Conservation (phyloP, 495 filamentous ascomycete genomes). For the Apodospora peruviana region DNA sequence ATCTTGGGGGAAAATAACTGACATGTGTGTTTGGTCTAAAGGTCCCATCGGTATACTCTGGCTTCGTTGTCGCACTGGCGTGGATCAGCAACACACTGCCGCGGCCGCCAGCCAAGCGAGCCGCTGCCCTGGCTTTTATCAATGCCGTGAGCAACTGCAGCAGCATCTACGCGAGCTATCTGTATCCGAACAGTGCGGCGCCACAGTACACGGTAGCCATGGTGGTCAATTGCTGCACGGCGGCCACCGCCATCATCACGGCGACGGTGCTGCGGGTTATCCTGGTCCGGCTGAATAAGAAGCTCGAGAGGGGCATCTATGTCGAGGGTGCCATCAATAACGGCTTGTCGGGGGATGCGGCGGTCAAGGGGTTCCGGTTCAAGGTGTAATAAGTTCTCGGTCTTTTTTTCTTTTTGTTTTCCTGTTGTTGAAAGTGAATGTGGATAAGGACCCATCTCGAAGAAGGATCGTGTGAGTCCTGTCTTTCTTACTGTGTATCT, state of each 20-base stretch:
- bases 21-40: too few relatives aligned
- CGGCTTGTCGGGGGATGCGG: slow-evolving; percentile 50
- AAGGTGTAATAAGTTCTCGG: slow-evolving; percentile 41
- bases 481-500: too few relatives aligned
- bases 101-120: slow-evolving; percentile 78
- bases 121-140: slow-evolving; percentile 73
- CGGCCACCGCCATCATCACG: slow-evolving; percentile 58
- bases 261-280: slow-evolving; percentile 61
- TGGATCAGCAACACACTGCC: slow-evolving; percentile 80
- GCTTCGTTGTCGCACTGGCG: slow-evolving; percentile 66
- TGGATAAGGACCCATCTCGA: too few relatives aligned
- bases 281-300: slow-evolving; percentile 65
- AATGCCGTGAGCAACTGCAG: slow-evolving; percentile 74
- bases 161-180: slow-evolving; percentile 71
- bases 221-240: slow-evolving; percentile 65
- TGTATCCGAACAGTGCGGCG: slow-evolving; percentile 43
- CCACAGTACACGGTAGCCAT: slow-evolving; percentile 61
- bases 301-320: slow-evolving; percentile 53
- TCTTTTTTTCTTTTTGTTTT: too few relatives aligned
- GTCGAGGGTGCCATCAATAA: slow-evolving; percentile 46
- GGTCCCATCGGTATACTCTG: slow-evolving; percentile 53
- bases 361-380: slow-evolving; percentile 60
- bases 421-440: too few relatives aligned
- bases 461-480: too few relatives aligned
- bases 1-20: too few relatives aligned